phyloP scores from a whole-genome alignment of 768 basidiomycete species.

The Rickenella mellea region DNA sequence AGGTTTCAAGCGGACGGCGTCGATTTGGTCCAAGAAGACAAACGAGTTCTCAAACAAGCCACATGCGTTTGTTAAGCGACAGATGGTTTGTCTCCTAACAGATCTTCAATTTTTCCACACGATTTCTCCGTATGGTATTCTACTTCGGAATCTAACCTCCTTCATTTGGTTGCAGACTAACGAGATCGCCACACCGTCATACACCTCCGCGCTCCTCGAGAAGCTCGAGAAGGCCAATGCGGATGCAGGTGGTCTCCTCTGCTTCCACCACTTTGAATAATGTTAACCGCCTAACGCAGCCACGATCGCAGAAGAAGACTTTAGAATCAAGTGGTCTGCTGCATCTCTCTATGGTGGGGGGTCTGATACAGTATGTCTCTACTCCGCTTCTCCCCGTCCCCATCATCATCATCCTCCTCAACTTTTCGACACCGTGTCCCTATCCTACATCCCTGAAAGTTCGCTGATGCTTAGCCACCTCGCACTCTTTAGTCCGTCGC shows the following conservation, averaged over 20 bases:
- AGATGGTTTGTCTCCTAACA: slow-evolving; percentile 1
- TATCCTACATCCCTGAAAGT: too few relatives aligned
- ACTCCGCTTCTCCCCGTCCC: neutral
- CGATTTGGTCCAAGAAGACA: neutral
- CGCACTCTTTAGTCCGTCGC: neutral
- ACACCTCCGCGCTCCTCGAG: slow-evolving; percentile 1
- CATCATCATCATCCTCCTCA: too few relatives aligned
- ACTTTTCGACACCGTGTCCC: too few relatives aligned
- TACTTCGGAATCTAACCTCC: too few relatives aligned
- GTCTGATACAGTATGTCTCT: slow-evolving; percentile 3
- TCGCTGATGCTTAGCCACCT: neutral
- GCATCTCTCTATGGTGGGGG: slow-evolving; percentile 7
- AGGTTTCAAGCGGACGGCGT: slow-evolving; percentile 6
- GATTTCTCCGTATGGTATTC: too few relatives aligned
- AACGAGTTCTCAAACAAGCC: slow-evolving; percentile 6
- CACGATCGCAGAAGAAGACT: too few relatives aligned
- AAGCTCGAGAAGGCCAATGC: neutral
- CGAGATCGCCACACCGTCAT: slow-evolving; percentile 5
- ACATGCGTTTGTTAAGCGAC: slow-evolving; percentile 2
- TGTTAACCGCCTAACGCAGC: too few relatives aligned
- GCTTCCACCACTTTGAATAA: too few relatives aligned
- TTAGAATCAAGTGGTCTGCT: slow-evolving; percentile 4
- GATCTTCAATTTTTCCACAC: too few relatives aligned
- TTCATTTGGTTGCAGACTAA: too few relatives aligned
- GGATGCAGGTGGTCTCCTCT: too few relatives aligned